Evolutionary conservation across 805 yeast species (phyloP), one percentile per base, ranked within the genome.

Genomic region (Millerozyma miso): DNA sequence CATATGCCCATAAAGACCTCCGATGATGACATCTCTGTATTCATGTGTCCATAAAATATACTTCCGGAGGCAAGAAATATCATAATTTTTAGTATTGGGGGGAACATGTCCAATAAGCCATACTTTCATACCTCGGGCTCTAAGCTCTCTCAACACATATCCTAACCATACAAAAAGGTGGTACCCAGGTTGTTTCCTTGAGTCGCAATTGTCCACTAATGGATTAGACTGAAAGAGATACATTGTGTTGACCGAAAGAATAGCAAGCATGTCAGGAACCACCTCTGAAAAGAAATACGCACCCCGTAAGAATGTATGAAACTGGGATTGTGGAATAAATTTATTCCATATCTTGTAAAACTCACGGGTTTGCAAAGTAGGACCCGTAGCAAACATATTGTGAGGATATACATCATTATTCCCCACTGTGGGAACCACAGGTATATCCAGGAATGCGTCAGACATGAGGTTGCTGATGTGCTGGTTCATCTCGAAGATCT

Each of bases 71-170:
- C 96, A 88, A 35, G 83, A 71, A 15, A 74, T 68, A 53, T 88
- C 95, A 47, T 76, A 79, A 59, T 88, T 88, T 59, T 87, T 87
- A 19, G 81, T 80, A 37, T 83, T 77, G 3, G 96, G 95, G 3
- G 96, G 96, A 13, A 88, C 95, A 66, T 88, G 96, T 4, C 96
- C 95, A 35, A 83, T 71, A 17, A 88, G 63, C 95, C 95, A 88
- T 14, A 85, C 95, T 64, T 88, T 88, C 79, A 88, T 82, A 14
- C 78, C 76, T 46, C 95, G 67, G 17, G 70, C 65, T 54, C 96
- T 72, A 64, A 88, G 63, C 58, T 87, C 95, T 55, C 81, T 77
- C 46, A 88, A 68, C 2, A 83, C 81, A 37, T 76, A 72, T 3
- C 93, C 91, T 4, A 88, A 63, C 96, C 96, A 88, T 47, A 79